Evolutionary conservation across 345 rosid genomes (phyloP), one percentile per base, ranked within the genome.

Genomic region (Citrus trifoliata): DNA sequence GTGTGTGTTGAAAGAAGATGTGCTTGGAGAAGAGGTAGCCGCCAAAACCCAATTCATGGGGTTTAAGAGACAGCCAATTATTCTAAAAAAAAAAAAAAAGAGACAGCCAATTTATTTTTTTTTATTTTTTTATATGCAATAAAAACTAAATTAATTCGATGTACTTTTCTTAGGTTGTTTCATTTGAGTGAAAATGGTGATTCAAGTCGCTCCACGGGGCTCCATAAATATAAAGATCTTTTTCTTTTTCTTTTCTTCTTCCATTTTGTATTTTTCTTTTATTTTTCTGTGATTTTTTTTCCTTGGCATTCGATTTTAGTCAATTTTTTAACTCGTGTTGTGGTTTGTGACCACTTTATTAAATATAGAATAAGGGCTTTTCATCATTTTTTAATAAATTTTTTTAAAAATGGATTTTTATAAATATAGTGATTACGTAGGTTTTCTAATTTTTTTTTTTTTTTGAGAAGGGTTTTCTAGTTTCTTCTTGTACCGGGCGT

Each of bases 1-100:
- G 22, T 33, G 65, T 3, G 51, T 30, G 40, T 27, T 7, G 40
- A 18, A 10, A 73, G 65, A 60, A 35, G 68, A 27, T 25, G 59
- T 30, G 78, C 86, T 63, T 80, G 86, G 77, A 82, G 85, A 78
- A 58, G 80, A 67, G 82, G 73, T 65, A 81, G 89, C 89, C 86
- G 88, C 89, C 86, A 72, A 84, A 84, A 79, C 85, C 83, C 84
- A 81, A 75, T 42, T 48, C 73, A 51, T 81, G 81, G 89, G 84
- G 83, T 80, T 84, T 84, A 73, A 80, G 80, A 73, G 28, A 51
- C 21, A 60, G n/a, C 24, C 66, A 55, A 69, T 66, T 59, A n/a
- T n/a, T n/a, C n/a, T n/a, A n/a, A n/a, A n/a, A n/a, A n/a, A n/a
- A n/a, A n/a, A n/a, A n/a, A n/a, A n/a, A n/a, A 73, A 80, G 80